Evolutionary conservation across 352 stramenopile species (phyloP), one percentile per base, ranked within the genome.

Genomic region (Pythium apleroticum): DNA sequence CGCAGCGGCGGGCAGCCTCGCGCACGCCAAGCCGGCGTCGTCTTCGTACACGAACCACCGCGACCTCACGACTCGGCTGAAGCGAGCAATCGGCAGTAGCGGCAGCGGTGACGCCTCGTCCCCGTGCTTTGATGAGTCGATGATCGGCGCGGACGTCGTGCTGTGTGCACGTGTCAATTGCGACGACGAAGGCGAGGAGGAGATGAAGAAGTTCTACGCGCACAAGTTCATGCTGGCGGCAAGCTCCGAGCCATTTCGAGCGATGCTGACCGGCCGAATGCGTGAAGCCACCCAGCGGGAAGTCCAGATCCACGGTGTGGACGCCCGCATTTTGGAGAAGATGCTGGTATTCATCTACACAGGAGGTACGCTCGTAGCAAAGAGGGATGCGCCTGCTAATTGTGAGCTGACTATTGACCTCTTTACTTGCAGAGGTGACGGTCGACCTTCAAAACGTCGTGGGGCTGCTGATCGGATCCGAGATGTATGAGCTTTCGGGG

Each of bases 281-380:
- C 78, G 84, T 15, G 87, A 95, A 59, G 78, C 85, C 9, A 81
- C 67, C 4, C 66, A 90, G 60, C 78, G 79, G 1, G 79, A 95
- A 37, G 87, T 95, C 52, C 73, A 89, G 39, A 76, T 95, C 35
- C 71, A 88, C 58, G 84, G 77, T 37, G 77, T 95, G 43, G 78
- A 84, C 28, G 61, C 80, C 11, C 60, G 49, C 4, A 79, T 90
- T 60, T 73, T 95, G 48, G 75, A 93, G 60, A 92, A 94, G 65
- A 90, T 95, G 78, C 69, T 95, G 57, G 57, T 86, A 27, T 95
- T 87, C 60, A 93, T 95, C 61, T 95, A 95, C 68, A 92, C 87
- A 6, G 87, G 85, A 67, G 78, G 78, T 85, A 52, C 22, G 71
- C 61, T 4, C 22, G 11, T 54, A 25, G 39, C 8, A 41, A 49